Evolutionary conservation across 306 rosid species (phyloP), one percentile per base, ranked within the genome.

Genomic region (Lathyrus oleraceus): DNA sequence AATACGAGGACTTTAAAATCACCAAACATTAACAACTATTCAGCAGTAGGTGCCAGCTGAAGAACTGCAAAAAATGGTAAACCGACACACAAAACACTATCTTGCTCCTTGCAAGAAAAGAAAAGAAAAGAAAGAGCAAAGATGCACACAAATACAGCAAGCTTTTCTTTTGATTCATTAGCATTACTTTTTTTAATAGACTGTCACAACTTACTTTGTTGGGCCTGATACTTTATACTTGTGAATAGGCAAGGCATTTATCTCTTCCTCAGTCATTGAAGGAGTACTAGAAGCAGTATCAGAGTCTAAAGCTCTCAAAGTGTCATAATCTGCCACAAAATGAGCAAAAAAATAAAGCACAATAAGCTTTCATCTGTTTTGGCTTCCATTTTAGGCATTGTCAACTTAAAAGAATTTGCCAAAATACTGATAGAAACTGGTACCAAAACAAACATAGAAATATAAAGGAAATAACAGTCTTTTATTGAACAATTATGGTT

Each of bases 211-310:
- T 84, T 73, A 87, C 89, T 61, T 84, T 49, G 68, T 45, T 45
- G 73, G 69, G 52, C 67, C 81, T 8, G 76, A 54, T 67, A 73
- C 76, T 58, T 76, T 84, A 49, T 87, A 73, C 49, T 69, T 75
- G 85, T 87, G 92, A 67, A 85, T 74, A 52, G 89, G 89, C 65
- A 85, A 78, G 25, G 81, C 78, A 82, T 81, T 87, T 78, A 82
- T 87, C 76, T 85, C 87, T 76, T 80, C 92, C 65, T 85, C 89
- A 4, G 81, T 74, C 89, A 82, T 82, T 53, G 86, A 80, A 51
- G 47, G 77, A 61, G 78, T 77, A 63, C 64, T 67, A 61, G 87
- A 70, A 47, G 81, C 70, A 78, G 73, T 75, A 48, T 54, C 79
- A 69, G 63, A 74, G 16, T 63, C 69, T 42, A 75, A 60, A 74